These are phyloP conservation scores for Lodderomyces metapsilosis DNA, from an alignment of 1,139 yeast species.

Conservation along the genomic window DNA sequence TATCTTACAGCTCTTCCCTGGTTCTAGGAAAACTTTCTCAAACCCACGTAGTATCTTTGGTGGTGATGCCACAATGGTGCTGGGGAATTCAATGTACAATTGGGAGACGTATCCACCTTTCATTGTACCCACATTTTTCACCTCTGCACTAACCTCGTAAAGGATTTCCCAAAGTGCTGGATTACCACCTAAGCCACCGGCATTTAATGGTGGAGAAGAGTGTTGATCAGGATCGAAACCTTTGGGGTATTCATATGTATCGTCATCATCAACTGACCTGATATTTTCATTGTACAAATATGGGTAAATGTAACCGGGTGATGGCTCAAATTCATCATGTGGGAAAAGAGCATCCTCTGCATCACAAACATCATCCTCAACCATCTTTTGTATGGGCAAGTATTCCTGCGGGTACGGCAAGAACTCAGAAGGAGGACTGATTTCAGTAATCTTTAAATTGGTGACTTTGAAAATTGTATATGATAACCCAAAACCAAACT, in stretches of 20 bases:
- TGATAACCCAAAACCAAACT: slow-evolving; percentile 62
- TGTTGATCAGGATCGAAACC: slow-evolving; percentile 47
- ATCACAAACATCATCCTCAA: slow-evolving; percentile 51
- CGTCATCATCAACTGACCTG: slow-evolving; percentile 37
- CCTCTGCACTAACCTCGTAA: slow-evolving; percentile 48
- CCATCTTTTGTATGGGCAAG: slow-evolving; percentile 36
- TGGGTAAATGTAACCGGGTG: slow-evolving; percentile 54
- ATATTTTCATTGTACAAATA: slow-evolving; percentile 48
- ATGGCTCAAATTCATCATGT: slow-evolving; percentile 49
- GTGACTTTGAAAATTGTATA: slow-evolving; percentile 48
- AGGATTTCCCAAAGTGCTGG: slow-evolving; percentile 45
- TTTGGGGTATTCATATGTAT: slow-evolving; percentile 48
- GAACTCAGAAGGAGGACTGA: slow-evolving; percentile 45
- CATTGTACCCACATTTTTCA: slow-evolving; percentile 50
- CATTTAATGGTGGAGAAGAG: slow-evolving; percentile 44
- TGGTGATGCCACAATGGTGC: slow-evolving; percentile 42
- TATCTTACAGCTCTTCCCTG: slow-evolving; percentile 39
- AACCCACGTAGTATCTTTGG: slow-evolving; percentile 57
- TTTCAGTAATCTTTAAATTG: slow-evolving; percentile 40
- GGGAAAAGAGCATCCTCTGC: slow-evolving; percentile 60
- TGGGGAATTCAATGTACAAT: slow-evolving; percentile 56
- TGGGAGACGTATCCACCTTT: slow-evolving; percentile 58
- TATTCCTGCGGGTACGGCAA: slow-evolving; percentile 52
- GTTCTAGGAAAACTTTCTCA: slow-evolving; percentile 52
- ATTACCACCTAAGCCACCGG: slow-evolving; percentile 59